Conservation (phyloP, 2,329 filamentous ascomycete genomes). For the Aspergillus costaricaensis region DNA sequence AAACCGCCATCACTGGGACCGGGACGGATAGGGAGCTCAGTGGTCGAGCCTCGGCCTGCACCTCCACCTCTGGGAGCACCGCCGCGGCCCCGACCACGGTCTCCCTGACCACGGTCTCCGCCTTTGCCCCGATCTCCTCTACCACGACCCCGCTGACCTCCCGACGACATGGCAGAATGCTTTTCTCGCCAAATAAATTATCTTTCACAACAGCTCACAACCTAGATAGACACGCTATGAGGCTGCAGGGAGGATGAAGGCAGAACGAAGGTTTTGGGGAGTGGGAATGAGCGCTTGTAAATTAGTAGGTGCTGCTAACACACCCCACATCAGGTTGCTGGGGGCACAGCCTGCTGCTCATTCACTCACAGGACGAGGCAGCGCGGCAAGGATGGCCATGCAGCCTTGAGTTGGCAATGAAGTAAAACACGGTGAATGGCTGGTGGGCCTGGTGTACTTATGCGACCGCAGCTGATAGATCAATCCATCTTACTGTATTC, state of each 20-base stretch:
- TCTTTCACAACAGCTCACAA: neutral
- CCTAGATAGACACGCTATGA: neutral
- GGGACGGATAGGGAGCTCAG: conserved; percentile 27
- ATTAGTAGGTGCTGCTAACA: neutral
- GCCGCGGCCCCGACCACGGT: conserved; percentile 19
- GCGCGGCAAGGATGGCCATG: neutral
- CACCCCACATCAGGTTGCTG: neutral
- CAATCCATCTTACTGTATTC: too few species aligned
- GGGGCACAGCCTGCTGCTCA: neutral
- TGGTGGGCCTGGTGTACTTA: too few species aligned
- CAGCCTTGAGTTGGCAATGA: neutral
- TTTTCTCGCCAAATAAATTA: neutral
- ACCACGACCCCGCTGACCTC: conserved; percentile 22
- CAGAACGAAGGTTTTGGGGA: neutral
- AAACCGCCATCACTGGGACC: conserved; percentile 14
- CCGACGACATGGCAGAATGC: conserved; percentile 17
- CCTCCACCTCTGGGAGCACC: conserved; percentile 16
- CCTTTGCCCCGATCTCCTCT: conserved; percentile 14
- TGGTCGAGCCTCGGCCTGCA: conserved; percentile 27
- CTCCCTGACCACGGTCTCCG: conserved; percentile 18
- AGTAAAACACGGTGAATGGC: neutral
- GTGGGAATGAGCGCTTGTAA: neutral
- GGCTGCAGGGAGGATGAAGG: neutral
- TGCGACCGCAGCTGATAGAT: too few species aligned
- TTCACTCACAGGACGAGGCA: neutral